Conservation (phyloP, 495 filamentous ascomycete genomes). For the Talaromyces trachyspermus region DNA sequence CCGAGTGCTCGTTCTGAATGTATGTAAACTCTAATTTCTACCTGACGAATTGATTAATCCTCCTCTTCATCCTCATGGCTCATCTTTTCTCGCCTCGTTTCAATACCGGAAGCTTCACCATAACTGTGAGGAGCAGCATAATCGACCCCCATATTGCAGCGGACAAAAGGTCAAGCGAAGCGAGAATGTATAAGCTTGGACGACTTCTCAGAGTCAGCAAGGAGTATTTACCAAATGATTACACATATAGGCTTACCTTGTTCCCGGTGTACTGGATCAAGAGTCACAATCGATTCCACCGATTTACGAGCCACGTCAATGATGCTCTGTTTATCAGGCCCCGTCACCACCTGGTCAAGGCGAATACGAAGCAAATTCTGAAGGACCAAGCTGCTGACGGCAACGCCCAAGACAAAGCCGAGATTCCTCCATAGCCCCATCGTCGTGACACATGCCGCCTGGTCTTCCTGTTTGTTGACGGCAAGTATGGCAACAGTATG, state of each 20-base stretch:
- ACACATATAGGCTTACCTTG: slow-evolving; percentile 34
- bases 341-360: slow-evolving; percentile 49
- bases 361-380: slow-evolving; percentile 62
- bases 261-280: slow-evolving; percentile 41
- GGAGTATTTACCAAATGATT: slow-evolving; percentile 6
- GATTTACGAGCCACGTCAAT: slow-evolving; percentile 48
- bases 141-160: slow-evolving; percentile 43
- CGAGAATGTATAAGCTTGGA: slow-evolving; percentile 51
- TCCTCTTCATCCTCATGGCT: not conserved
- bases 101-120: slow-evolving; percentile 47
- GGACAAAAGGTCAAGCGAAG: slow-evolving; percentile 48
- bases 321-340: slow-evolving; percentile 42
- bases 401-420: slow-evolving; percentile 64
- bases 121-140: slow-evolving; percentile 41
- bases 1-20: too few species aligned
- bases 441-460: slow-evolving; percentile 68
- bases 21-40: too few species aligned
- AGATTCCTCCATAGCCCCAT: slow-evolving; percentile 60
- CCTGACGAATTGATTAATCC: not conserved
- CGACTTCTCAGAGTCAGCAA: slow-evolving; percentile 37
- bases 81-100: slow-evolving; percentile 17
- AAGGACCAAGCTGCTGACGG: slow-evolving; percentile 62
- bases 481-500: slow-evolving; percentile 63
- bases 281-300: slow-evolving; percentile 39
- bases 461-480: slow-evolving; percentile 57